Conservation (phyloP, 257 asterid genomes). For the Leonotis leonurus region DNA sequence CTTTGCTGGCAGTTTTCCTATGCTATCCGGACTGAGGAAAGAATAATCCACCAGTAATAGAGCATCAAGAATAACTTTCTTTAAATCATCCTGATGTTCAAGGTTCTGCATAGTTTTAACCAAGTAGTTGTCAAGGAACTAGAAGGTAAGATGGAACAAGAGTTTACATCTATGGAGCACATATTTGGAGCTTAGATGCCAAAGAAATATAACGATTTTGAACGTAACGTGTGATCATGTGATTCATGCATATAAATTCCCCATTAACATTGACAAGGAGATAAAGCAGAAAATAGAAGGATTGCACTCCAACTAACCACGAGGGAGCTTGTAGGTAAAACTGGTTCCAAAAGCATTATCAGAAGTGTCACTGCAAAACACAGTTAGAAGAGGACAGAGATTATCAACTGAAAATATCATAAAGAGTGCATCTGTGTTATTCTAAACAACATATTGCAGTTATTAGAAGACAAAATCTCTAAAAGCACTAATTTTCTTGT, state of each 20-base stretch:
- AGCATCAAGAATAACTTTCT: constrained; percentile 49
- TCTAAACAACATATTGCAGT: not conserved
- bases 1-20: constrained; percentile 41
- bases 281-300: not conserved
- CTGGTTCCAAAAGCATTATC: constrained; percentile 50
- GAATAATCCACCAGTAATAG: constrained; percentile 53
- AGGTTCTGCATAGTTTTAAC: constrained; percentile 32
- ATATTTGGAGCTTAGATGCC: not conserved
- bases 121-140: not conserved
- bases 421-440: not conserved
- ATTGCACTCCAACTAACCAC: constrained; percentile 37
- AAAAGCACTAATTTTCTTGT: not conserved
- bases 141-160: not conserved
- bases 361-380: constrained; percentile 42
- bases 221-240: not conserved
- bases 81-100: constrained; percentile 34
- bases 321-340: constrained; percentile 39
- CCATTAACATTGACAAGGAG: not conserved
- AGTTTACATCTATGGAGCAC: not conserved
- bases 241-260: not conserved
- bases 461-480: not conserved
- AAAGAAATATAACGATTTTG: not conserved
- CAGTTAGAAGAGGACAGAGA: constrained; percentile 5
- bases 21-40: constrained; percentile 44
- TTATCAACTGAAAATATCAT: not conserved